A percentile compares a stretch with the other conserved stretches of the same genome.
Evolutionary conservation across 257 asterid genomes (phyloP).

Genomic region (Petrea volubilis): DNA sequence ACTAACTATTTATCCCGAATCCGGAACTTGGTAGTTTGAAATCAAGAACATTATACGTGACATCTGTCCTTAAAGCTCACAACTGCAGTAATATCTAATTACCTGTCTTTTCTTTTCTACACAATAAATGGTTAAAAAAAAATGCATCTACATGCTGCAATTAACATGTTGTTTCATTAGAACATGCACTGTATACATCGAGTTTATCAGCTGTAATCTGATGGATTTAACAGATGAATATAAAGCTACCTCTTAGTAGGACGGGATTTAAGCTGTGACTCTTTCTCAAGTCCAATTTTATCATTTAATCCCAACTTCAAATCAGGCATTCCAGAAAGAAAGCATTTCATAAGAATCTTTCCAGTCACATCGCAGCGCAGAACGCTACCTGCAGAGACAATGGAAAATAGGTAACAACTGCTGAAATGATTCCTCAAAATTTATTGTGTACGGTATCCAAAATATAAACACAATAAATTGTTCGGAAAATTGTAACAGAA

Average conservation of each 20-base stretch:
- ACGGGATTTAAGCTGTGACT: slow-evolving; percentile 95
- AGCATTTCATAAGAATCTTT: slow-evolving; percentile 96
- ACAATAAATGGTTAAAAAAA: neutral
- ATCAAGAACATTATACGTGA: neutral
- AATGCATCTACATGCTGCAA: neutral
- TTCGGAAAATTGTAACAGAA: slow-evolving; percentile 16
- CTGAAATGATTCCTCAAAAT: neutral
- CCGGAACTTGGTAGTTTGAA: slow-evolving; percentile 5
- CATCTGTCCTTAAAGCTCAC: neutral
- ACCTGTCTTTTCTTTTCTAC: neutral
- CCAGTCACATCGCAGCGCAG: slow-evolving; percentile 98
- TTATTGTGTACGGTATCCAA: neutral
- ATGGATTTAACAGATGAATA: slow-evolving; percentile 15
- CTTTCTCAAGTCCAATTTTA: slow-evolving; percentile 98
- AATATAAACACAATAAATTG: neutral
- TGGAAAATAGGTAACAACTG: slow-evolving; percentile 16
- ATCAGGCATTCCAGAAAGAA: slow-evolving; percentile 99
- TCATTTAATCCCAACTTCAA: slow-evolving; percentile 97
- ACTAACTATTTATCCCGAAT: neutral
- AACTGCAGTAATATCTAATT: neutral
- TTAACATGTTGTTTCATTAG: neutral
- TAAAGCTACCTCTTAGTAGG: slow-evolving; percentile 82
- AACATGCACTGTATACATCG: neutral
- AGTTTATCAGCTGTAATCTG: slow-evolving; percentile 16
- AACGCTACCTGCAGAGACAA: slow-evolving; percentile 73